phyloP scores from a whole-genome alignment of 1,284 basidiomycete genomes.

The Pisolithus thermaeus region DNA sequence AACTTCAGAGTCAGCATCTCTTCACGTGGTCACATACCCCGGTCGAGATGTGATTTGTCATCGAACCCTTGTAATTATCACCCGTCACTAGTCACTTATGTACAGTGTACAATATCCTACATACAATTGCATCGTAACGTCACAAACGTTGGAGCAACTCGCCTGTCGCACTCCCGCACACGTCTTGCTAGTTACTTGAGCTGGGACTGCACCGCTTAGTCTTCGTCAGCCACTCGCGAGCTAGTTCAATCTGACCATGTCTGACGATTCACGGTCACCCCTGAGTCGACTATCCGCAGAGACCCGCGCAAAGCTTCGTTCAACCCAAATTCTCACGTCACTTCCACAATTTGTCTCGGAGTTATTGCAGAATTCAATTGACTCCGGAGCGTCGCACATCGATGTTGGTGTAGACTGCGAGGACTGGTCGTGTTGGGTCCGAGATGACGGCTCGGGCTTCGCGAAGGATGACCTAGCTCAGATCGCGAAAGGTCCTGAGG shows the following conservation, averaged over 20 bases:
- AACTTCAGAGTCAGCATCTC: neutral
- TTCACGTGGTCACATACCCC: neutral
- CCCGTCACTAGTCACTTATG: too few species aligned
- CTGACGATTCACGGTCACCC: conserved; percentile 6
- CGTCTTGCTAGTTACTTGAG: neutral
- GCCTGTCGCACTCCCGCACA: neutral
- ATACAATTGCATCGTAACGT: neutral
- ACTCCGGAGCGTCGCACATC: conserved; percentile 57
- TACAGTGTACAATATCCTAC: neutral
- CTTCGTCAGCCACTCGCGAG: neutral
- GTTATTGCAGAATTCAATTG: conserved; percentile 80
- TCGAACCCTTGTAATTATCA: too few species aligned
- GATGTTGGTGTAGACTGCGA: conserved; percentile 62
- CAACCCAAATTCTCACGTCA: conserved; percentile 78
- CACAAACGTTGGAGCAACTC: neutral
- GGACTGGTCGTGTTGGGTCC: conserved; percentile 76
- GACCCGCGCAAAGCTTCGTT: conserved; percentile 67
- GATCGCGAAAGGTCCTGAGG: conserved; percentile 47
- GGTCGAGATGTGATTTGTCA: too few species aligned
- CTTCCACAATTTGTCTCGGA: conserved; percentile 75
- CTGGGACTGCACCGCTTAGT: neutral
- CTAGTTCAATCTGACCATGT: conserved; percentile 12
- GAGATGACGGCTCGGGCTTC: conserved; percentile 80
- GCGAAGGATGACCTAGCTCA: conserved; percentile 47
- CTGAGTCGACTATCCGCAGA: conserved; percentile 38